Base-by-base conservation (phyloP, 139 green algal genomes). In the Micromonas commoda region DNA sequence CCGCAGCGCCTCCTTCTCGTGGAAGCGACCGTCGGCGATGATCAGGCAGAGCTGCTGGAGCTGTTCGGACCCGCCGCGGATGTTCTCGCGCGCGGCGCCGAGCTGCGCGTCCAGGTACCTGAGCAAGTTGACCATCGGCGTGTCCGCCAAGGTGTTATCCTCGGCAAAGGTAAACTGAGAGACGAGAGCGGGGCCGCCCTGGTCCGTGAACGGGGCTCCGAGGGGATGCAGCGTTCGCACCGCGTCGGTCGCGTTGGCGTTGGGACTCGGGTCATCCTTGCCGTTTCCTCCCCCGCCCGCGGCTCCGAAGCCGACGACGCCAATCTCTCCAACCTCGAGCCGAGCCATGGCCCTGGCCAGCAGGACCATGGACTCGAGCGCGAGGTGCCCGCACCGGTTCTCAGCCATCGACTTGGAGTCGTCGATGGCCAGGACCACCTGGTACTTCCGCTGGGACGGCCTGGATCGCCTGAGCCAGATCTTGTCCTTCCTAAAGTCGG, bases 31-130 rank as follows among this genome's bases (percentile, higher is more conserved):
- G 75, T 99, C 95, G 1, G 92, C 93, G 34, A 99, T 72, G 69
- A 99, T 90, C n/a, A 99, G 85, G 76, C 98, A 90, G 63, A 99
- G 91, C 89, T 99, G 94, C 60, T 92, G 85, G 68, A 98, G 70
- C 57, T 33, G 31, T 1, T 26, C 29, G 52, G 3, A 31, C 3
- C 31, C 34, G 23, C 31, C 77, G n/a, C 63, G 71, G 13, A 23
- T 16, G 26, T 60, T 85, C 2, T 73, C 54, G 34, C 89, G 45
- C 1, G 92, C 93, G 0, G 64, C 32, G 19, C 92, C 88, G 64
- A 98, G 82, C 80, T 93, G 83, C 66, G 83, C 77, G 31, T 86
- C 75, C 73, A 97, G 82, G 37, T 80, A 85, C 1, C 84, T 77
- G 71, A 99, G 80, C 23, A 99, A 86, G 57, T 93, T 85, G 63